Conservation (phyloP, 768 basidiomycete species). For the Agaricus subrufescens region DNA sequence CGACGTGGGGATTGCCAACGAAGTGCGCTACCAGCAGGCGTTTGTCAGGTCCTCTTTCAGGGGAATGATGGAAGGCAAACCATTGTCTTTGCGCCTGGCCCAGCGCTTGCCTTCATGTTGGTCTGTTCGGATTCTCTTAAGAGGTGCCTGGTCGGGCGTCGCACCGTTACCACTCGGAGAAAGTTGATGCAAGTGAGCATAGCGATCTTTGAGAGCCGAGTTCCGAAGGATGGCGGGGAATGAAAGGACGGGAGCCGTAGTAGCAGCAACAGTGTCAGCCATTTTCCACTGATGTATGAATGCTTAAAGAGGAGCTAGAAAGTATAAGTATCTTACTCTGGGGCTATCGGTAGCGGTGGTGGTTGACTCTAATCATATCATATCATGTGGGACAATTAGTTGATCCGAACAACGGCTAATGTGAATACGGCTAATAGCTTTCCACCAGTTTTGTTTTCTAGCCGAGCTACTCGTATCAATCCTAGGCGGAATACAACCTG, state of each 20-base stretch:
- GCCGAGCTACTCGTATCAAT: too few species aligned
- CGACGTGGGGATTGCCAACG: slow-evolving; percentile 67
- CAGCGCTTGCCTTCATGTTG: slow-evolving; percentile 78
- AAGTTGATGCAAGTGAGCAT: slow-evolving; percentile 43
- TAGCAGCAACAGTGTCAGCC: neutral
- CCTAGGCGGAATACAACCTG: too few species aligned
- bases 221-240: slow-evolving; percentile 70
- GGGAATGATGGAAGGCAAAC: slow-evolving; percentile 33
- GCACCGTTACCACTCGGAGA: slow-evolving; percentile 10
- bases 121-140: slow-evolving; percentile 43
- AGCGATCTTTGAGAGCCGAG: slow-evolving; percentile 46
- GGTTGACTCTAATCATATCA: too few species aligned
- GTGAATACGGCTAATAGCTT: too few species aligned
- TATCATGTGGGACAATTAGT: too few species aligned
- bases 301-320: neutral
- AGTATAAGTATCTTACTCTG: neutral
- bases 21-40: slow-evolving; percentile 52
- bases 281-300: neutral
- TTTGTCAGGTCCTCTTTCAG: neutral
- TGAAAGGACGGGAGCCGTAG: slow-evolving; percentile 49
- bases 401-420: too few species aligned
- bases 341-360: too few species aligned
- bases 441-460: too few species aligned
- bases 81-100: slow-evolving; percentile 72
- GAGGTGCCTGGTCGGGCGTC: neutral